Evolutionary conservation across 1,139 yeast species (phyloP), one percentile per base, ranked within the genome.

Genomic region (Yamadazyma oceani): DNA sequence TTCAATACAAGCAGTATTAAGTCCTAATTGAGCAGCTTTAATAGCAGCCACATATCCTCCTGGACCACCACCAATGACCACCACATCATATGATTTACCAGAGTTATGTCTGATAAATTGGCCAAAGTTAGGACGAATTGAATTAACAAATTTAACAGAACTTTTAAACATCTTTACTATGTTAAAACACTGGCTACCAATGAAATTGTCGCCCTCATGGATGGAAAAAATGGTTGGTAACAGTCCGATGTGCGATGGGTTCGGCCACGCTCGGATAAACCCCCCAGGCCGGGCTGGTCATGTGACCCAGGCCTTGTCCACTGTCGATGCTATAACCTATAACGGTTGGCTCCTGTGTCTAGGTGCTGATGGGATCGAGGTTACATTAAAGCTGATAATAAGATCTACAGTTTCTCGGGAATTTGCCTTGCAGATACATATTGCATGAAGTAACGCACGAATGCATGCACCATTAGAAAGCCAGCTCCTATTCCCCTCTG

Each of bases 11-110:
- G 97, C 98, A 41, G 97, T 88, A 65, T 89, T 83, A 53, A 77
- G 75, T 27, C 97, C 97, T 45, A 89, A 75, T 72, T 94, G 99
- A 37, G 98, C 98, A 42, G 97, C 97, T 68, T 88, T 90, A 64
- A 94, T 94, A 58, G 99, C 98, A 41, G 97, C 97, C 51, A 94
- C 95, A 60, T 86, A 86, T 47, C 99, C 99, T 65, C 97, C 99
- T 50, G 99, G 99, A 42, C 99, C 99, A 56, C 97, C 98, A 52
- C 99, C 99, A 58, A 94, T 85, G 52, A 94, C 88, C 40, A 90
- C 95, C 42, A 90, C 80, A 58, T 92, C 98, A 62, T 87, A 94
- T 21, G 32, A 33, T 30, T 86, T 68, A 44, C 64, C 48, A 14
- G 73, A 66, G 36, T 62, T 66, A 45, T 48, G 62, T 61, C 74